Percentiles rank a stretch among this genome's conserved stretches.
Conservation (phyloP, 73 alveolate species). For the Stentor coeruleus region DNA sequence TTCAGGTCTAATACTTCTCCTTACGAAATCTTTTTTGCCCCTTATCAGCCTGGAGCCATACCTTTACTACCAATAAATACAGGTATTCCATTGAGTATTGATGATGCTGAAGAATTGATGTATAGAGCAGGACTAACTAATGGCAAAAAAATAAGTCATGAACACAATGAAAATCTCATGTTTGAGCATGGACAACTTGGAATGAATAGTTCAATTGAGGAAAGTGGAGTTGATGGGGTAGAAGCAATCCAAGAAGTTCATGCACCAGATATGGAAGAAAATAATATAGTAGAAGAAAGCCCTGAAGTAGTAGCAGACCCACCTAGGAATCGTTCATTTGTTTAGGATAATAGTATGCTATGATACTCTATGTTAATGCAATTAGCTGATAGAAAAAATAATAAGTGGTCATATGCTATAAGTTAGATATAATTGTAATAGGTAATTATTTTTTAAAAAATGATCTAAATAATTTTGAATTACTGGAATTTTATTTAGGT, state of each 20-base stretch:
- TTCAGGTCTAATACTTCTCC: conserved; percentile 7
- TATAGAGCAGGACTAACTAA: background rate
- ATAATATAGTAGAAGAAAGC: background rate
- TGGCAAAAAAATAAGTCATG: background rate
- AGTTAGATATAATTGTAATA: too few relatives aligned
- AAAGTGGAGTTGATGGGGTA: background rate
- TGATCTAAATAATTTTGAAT: too few relatives aligned
- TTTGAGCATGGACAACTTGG: conserved; percentile 19
- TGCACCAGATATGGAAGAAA: background rate
- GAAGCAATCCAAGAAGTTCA: background rate
- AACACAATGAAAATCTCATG: background rate
- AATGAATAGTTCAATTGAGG: background rate
- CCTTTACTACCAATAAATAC: conserved; percentile 28
- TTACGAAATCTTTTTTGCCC: background rate
- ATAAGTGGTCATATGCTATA: too few relatives aligned
- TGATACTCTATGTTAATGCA: too few relatives aligned
- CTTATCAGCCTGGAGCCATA: background rate
- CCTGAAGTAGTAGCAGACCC: background rate
- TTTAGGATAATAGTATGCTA: background rate
- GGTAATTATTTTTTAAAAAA: too few relatives aligned
- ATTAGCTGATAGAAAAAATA: too few relatives aligned
- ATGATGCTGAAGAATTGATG: conserved; percentile 16
- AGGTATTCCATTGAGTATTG: conserved; percentile 23
- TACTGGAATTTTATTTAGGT: too few relatives aligned
- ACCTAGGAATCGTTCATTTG: background rate